phyloP scores from a whole-genome alignment of 164 flowering plant species.

The Buxus sempervirens region DNA sequence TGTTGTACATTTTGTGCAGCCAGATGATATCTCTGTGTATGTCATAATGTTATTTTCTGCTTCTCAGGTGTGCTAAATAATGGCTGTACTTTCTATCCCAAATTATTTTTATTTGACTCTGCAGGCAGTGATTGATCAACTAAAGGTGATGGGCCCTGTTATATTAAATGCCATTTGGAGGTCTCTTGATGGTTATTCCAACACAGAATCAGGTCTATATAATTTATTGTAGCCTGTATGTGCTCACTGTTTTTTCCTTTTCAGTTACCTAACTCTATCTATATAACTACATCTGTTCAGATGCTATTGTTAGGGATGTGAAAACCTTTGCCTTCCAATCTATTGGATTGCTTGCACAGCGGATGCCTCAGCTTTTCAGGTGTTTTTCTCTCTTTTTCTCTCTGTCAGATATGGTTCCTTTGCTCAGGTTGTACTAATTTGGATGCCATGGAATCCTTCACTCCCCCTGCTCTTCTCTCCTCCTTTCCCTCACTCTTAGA shows the following conservation, averaged over 20 bases:
- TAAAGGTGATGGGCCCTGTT: constrained; percentile 92
- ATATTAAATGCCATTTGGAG: constrained; percentile 72
- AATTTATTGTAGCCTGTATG: not conserved
- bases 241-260: not conserved
- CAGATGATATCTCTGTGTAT: not conserved
- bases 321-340: constrained; percentile 85
- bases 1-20: too few relatives aligned
- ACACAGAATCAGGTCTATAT: constrained; percentile 56
- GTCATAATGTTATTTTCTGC: not conserved
- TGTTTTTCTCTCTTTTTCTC: constrained; percentile 13
- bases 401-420: not conserved
- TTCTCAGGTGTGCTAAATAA: not conserved
- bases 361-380: constrained; percentile 97
- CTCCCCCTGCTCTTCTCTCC: not conserved
- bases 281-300: constrained; percentile 26
- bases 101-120: constrained; percentile 14
- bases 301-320: constrained; percentile 56
- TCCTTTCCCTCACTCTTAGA: constrained; percentile 29
- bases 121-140: constrained; percentile 75
- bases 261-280: not conserved
- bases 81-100: not conserved
- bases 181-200: constrained; percentile 62
- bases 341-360: constrained; percentile 87
- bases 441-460: not conserved
- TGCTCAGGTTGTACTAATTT: not conserved